phyloP scores from a whole-genome alignment of 768 basidiomycete species.

The Clitopilus passeckerianus region DNA sequence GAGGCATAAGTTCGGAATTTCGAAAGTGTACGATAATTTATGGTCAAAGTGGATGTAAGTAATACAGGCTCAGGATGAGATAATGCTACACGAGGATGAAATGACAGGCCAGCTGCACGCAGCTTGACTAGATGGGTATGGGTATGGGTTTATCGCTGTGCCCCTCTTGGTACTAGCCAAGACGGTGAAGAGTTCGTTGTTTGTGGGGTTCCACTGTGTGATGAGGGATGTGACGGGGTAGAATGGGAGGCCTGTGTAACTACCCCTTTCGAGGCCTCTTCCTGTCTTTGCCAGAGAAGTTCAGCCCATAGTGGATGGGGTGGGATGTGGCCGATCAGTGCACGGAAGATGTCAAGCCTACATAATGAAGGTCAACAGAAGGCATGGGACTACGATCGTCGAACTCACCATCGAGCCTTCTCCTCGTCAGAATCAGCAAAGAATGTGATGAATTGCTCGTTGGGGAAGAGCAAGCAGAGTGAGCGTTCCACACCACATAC shows the following conservation, averaged over 20 bases:
- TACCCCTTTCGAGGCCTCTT: slow-evolving; percentile 26
- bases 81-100: background rate
- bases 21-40: background rate
- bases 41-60: background rate
- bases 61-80: background rate
- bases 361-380: slow-evolving; percentile 5
- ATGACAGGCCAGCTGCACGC: background rate
- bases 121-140: background rate
- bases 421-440: slow-evolving; percentile 89
- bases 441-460: slow-evolving; percentile 79
- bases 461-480: slow-evolving; percentile 79
- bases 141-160: slow-evolving; percentile 9
- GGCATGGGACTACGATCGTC: background rate
- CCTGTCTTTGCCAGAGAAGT: slow-evolving; percentile 80
- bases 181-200: slow-evolving; percentile 10
- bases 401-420: slow-evolving; percentile 78
- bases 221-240: background rate
- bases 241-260: slow-evolving; percentile 1
- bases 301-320: slow-evolving; percentile 94
- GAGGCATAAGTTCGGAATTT: background rate
- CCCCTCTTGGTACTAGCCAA: slow-evolving; percentile 15
- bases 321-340: slow-evolving; percentile 85
- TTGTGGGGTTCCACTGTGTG: background rate
- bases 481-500: slow-evolving; percentile 73
- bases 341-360: slow-evolving; percentile 83